Base-by-base conservation (phyloP, 1,139 yeast species). In the Pichia cactophila region DNA sequence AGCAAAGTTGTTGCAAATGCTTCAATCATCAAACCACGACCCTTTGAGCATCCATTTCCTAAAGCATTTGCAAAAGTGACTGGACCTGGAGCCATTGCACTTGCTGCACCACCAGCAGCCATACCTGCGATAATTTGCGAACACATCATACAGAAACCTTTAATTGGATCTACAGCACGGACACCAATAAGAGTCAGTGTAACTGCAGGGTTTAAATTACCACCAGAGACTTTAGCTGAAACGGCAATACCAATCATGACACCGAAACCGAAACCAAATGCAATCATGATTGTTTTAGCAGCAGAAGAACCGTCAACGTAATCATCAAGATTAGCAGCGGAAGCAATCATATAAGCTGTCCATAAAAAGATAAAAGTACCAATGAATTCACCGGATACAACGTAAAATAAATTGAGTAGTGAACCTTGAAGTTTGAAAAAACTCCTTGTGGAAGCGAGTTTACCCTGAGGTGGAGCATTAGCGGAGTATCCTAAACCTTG, bases 41-140 rank as follows among this genome's bases (percentile, higher is more conserved):
- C 62, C 65, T 74, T 80, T 45, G 92, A 84, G 58, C 78, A 73
- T 47, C 82, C 92, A 54, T 83, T 82, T 52, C 94, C 89, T 54
- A 86, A 71, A 47, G 76, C 74, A 61, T 88, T 87, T 56, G 87
- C 77, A 61, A 86, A 88, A 23, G 78, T 73, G 61, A 87, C 73
- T 43, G 75, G 74, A 54, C 96, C 96, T 42, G 96, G 96, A 37
- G 94, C 84, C 83, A 87, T 78, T 46, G 89, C 95, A 57, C 78
- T 71, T 46, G 90, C 95, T 43, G 89, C 92, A 66, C 88, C 96
- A 52, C 95, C 95, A 53, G 96, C 96, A 60, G 89, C 88, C 82
- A 88, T 83, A 68, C 95, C 95, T 48, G 84, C 96, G 64, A 86
- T 68, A 61, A 87, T 67, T 71, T 88, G 95, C 43, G 90, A 62